Conservation (phyloP, 1,284 basidiomycete species). For the Ceratobasidium sp. region DNA sequence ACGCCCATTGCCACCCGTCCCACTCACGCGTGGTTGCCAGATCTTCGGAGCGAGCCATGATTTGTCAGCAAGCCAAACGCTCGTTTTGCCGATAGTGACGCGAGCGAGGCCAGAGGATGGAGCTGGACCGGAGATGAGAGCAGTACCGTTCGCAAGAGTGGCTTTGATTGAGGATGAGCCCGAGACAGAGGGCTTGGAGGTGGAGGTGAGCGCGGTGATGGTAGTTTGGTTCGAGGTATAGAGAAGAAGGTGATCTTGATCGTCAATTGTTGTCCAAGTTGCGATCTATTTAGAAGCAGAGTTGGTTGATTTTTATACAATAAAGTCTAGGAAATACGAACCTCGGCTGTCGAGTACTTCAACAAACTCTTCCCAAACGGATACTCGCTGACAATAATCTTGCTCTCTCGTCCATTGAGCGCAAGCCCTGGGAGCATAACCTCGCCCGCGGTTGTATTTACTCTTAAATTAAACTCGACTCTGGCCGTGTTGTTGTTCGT, state of each 20-base stretch:
- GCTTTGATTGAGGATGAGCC: conserved; percentile 50
- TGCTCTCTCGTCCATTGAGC: conserved; percentile 25
- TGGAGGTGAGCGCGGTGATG: conserved; percentile 44
- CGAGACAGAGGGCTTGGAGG: conserved; percentile 20
- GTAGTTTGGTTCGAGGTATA: conserved; percentile 60
- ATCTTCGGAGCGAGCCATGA: conserved; percentile 22
- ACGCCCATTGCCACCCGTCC: conserved; percentile 9
- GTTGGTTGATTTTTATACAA: not conserved
- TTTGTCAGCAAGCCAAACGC: conserved; percentile 32
- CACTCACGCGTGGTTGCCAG: conserved; percentile 26
- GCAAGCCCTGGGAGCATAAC: not conserved
- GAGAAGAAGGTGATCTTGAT: conserved; percentile 58
- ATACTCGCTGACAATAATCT: conserved; percentile 39
- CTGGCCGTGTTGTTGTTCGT: conserved; percentile 11
- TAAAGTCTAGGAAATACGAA: not conserved
- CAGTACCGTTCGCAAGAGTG: conserved; percentile 46
- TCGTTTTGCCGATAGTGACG: conserved; percentile 51
- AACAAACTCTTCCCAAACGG: conserved; percentile 34
- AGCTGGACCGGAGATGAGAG: conserved; percentile 56
- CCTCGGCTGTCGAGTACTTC: conserved; percentile 39
- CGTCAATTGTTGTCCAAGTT: conserved; percentile 59
- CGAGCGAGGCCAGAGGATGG: conserved; percentile 57
- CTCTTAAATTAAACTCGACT: conserved; percentile 1
- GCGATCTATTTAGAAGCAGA: conserved; percentile 53
- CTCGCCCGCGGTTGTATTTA: conserved; percentile 12